Conservation (phyloP, 768 basidiomycete genomes). For the Sporobolomyces pararoseus region DNA sequence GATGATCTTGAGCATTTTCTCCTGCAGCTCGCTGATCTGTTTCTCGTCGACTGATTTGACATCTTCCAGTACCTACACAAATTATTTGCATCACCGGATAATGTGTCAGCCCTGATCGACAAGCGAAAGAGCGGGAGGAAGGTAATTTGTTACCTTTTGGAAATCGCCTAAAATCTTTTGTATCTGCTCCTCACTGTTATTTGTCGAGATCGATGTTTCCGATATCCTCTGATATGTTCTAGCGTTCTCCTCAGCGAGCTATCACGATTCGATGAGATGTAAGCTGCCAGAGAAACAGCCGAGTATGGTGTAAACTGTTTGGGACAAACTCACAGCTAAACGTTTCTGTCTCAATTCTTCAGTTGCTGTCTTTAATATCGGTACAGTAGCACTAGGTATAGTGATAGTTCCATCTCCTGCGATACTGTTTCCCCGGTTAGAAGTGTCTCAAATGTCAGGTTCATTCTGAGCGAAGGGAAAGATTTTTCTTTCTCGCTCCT, state of each 20-base stretch:
- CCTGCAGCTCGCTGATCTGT: background rate
- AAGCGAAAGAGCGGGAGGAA: background rate
- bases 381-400: slow-evolving; percentile 20
- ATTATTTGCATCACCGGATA: background rate
- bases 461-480: background rate
- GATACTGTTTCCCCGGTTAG: background rate
- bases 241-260: slow-evolving; percentile 22
- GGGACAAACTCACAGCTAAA: slow-evolving; percentile 18
- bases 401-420: slow-evolving; percentile 24
- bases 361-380: background rate
- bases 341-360: slow-evolving; percentile 9
- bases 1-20: slow-evolving; percentile 21
- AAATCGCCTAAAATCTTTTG: slow-evolving; percentile 24
- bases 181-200: slow-evolving; percentile 14
- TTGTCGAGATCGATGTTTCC: background rate
- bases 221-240: slow-evolving; percentile 4
- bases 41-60: slow-evolving; percentile 8
- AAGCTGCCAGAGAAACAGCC: background rate
- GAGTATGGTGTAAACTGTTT: background rate
- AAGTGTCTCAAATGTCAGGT: background rate
- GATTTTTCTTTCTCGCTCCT: background rate
- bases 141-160: background rate
- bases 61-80: slow-evolving; percentile 8
- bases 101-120: background rate
- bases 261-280: background rate